Evolutionary conservation across 345 rosid genomes (phyloP), one percentile per base, ranked within the genome.

Genomic region (Brassica cretica): DNA sequence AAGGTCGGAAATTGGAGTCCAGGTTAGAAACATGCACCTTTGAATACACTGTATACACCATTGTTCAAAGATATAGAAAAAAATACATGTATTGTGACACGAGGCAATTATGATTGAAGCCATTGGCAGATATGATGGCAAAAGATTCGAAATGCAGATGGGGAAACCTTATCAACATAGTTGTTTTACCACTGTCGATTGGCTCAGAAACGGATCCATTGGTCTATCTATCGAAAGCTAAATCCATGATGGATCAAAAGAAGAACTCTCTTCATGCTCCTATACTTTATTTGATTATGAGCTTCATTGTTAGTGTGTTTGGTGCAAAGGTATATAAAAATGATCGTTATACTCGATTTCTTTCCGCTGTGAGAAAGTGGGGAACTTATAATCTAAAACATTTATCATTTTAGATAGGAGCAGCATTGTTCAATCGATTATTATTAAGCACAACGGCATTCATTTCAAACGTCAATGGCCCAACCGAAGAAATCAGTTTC

Each of bases 391-490:
- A 12, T 6, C 8, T 39, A 7, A 44, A n/a, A 24, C 30, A 6
- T 8, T 27, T 15, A 4, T 19, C 18, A 53, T 53, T 32, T 35
- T 33, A 74, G 71, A 14, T 32, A 83, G 85, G 84, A 70, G 56
- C 77, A 81, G 15, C 75, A 80, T 18, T 85, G 76, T 72, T 75
- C 81, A 82, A 80, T 80, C 81, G 80, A 79, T 62, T 82, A 32
- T 27, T 64, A 19, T 82, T 84, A 1, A 82, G 79, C 1, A 88
- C 81, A 82, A 85, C 89, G 6, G 7, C 84, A n/a, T 76, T n/a
- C 77, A 68, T 76, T 66, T 90, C 89, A 7, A 90, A 86, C 15
- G 46, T 87, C 24, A 69, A 76, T 19, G 89, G 91, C 14, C 92
- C 89, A 1, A n/a, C 10, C 0, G 87, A 87, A 73, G 89, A 88